Evolutionary conservation across 1,284 basidiomycete genomes (phyloP).

Genomic region (Cutaneotrichosporon cavernicola): DNA sequence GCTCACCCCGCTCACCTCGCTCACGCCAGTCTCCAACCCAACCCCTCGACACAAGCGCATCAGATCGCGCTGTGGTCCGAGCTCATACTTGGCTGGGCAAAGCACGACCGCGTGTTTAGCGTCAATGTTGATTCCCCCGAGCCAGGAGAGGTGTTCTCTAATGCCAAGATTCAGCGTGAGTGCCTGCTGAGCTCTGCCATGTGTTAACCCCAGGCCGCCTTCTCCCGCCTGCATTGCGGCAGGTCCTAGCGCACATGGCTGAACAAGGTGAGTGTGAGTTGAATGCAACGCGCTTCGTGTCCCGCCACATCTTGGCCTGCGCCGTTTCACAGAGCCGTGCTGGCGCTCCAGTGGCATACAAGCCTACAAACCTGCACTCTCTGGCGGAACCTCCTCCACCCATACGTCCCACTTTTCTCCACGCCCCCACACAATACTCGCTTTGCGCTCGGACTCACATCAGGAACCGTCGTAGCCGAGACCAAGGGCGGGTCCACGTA

Average conservation of each 20-base stretch:
- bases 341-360: not conserved
- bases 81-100: conserved; percentile 54
- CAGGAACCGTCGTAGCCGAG: conserved; percentile 47
- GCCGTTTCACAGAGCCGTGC: not conserved
- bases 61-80: conserved; percentile 56
- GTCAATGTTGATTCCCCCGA: conserved; percentile 49
- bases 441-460: not conserved
- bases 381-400: not conserved
- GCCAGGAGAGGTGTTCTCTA: conserved; percentile 44
- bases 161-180: conserved; percentile 49
- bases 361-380: not conserved
- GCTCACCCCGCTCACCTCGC: conserved; percentile 8
- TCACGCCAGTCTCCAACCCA: conserved; percentile 54
- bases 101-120: conserved; percentile 51
- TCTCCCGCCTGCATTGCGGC: conserved; percentile 34
- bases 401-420: not conserved
- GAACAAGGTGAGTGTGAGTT: conserved; percentile 45
- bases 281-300: not conserved
- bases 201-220: conserved; percentile 33
- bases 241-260: conserved; percentile 41
- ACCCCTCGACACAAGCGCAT: conserved; percentile 54
- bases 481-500: conserved; percentile 47
- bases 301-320: not conserved
- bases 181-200: conserved; percentile 6
- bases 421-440: not conserved